phyloP scores from a whole-genome alignment of 1,284 basidiomycete genomes.

The Ustilago lituana region DNA sequence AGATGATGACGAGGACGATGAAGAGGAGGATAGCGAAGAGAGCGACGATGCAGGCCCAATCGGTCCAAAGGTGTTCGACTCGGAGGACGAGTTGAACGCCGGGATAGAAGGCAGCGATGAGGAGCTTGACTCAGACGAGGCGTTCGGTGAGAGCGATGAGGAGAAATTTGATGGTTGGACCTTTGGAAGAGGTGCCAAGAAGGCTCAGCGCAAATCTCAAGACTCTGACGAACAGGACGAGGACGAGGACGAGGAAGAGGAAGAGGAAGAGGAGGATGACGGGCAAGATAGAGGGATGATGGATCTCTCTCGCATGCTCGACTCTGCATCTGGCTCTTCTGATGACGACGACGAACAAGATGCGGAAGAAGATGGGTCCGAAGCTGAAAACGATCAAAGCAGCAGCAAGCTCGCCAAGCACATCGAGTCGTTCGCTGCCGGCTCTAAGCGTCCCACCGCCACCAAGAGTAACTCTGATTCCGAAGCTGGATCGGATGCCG shows the following conservation, averaged over 20 bases:
- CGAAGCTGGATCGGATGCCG: constrained; percentile 25
- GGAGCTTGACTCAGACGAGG: constrained; percentile 65
- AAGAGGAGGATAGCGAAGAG: constrained; percentile 20
- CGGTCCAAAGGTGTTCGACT: constrained; percentile 54
- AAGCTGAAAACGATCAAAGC: constrained; percentile 45
- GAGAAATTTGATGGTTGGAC: constrained; percentile 55
- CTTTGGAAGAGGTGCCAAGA: constrained; percentile 27
- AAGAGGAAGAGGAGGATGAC: constrained; percentile 42
- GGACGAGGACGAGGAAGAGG: constrained; percentile 26
- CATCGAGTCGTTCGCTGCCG: constrained; percentile 38
- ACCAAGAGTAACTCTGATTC: constrained; percentile 16
- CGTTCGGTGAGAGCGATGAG: constrained; percentile 64
- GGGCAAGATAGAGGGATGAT: constrained; percentile 58
- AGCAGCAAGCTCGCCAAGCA: constrained; percentile 37
- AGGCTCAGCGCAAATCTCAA: constrained; percentile 4
- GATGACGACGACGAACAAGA: constrained; percentile 23
- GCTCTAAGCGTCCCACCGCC: constrained; percentile 23
- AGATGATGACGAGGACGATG: constrained; percentile 18
- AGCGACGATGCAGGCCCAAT: constrained; percentile 18
- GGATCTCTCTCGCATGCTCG: constrained; percentile 61
- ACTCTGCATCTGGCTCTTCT: constrained; percentile 47
- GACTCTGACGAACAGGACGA: constrained; percentile 19
- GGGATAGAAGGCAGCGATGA: constrained; percentile 59
- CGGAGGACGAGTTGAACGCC: constrained; percentile 51
- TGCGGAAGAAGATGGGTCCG: constrained; percentile 17